Percentiles rank a stretch among this genome's conserved stretches.
Conservation (phyloP, 2,329 filamentous ascomycete genomes). For the Seiridium unicorne region DNA sequence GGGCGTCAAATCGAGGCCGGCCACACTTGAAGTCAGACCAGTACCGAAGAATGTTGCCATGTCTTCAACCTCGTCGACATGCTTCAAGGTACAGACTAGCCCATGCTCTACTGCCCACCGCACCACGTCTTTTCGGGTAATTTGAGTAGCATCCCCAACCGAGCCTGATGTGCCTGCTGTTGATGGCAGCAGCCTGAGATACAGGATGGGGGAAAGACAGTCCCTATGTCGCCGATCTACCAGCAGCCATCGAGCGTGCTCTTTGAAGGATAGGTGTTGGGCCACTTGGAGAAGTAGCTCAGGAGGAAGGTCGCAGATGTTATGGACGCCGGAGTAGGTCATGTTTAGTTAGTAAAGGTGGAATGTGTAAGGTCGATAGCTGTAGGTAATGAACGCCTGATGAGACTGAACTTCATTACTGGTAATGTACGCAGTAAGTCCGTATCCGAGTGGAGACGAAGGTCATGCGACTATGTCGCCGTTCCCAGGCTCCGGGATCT, state of each 20-base stretch:
- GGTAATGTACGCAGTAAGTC: background rate
- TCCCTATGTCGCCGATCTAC: background rate
- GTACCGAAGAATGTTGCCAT: background rate
- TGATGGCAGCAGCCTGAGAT: conserved; percentile 3
- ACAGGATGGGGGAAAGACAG: background rate
- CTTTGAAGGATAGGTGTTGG: background rate
- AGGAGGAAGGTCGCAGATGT: conserved; percentile 1
- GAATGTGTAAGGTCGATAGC: background rate
- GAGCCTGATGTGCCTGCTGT: background rate
- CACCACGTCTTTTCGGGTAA: background rate
- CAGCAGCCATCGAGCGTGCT: background rate
- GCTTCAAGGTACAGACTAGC: background rate
- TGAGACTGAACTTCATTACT: background rate
- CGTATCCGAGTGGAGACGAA: background rate
- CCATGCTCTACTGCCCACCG: conserved; percentile 1
- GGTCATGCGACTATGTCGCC: background rate
- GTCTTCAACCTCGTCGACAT: background rate
- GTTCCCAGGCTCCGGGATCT: background rate
- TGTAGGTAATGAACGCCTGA: background rate
- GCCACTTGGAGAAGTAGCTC: background rate
- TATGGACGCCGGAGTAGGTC: background rate
- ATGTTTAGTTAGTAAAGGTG: background rate
- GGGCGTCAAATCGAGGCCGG: background rate
- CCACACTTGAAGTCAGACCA: background rate
- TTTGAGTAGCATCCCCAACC: background rate